A percentile compares a stretch with the other conserved stretches of the same genome.
These are phyloP conservation scores for Bruguiera parviflora DNA, from an alignment of 345 rosid genomes.

Conservation along the genomic window DNA sequence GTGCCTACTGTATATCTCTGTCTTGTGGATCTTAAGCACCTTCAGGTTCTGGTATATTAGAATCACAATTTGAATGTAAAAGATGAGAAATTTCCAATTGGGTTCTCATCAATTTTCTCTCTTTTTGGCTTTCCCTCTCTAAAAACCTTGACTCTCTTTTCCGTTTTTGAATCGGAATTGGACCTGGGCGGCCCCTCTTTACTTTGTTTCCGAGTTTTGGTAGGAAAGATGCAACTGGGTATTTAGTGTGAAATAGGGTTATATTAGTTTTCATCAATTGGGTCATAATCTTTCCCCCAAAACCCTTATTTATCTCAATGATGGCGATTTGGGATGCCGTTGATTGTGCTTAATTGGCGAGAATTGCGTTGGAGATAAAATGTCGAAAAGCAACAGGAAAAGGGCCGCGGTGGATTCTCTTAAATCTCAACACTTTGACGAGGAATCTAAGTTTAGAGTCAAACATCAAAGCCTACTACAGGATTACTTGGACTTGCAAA, in stretches of 20 bases:
- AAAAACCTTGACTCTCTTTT: background rate
- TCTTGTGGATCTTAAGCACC: background rate
- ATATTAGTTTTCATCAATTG: background rate
- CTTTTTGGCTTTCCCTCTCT: background rate
- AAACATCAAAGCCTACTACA: conserved; percentile 32
- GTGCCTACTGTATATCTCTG: background rate
- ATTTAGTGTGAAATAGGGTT: background rate
- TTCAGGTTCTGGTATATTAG: too few species aligned
- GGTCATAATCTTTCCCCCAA: background rate
- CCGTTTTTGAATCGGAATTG: conserved; percentile 12
- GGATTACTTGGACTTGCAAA: conserved; percentile 38
- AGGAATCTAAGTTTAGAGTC: conserved; percentile 18
- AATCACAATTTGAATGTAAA: background rate
- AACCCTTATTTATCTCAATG: background rate
- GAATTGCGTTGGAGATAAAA: conserved; percentile 11
- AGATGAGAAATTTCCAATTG: background rate
- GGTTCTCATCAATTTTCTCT: conserved; percentile 3
- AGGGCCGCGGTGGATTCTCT: conserved; percentile 14
- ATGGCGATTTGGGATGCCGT: background rate
- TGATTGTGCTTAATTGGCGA: background rate
- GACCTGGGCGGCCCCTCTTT: too few species aligned
- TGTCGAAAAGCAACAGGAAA: conserved; percentile 29
- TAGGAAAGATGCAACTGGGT: conserved; percentile 7
- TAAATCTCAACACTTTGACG: conserved; percentile 12
- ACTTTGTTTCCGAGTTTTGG: background rate